A percentile compares a stretch with the other conserved stretches of the same genome.
These are phyloP conservation scores for Sphagnum tenellum DNA, from an alignment of 225 moss, liverwort and hornwort species.

Conservation along the genomic window DNA sequence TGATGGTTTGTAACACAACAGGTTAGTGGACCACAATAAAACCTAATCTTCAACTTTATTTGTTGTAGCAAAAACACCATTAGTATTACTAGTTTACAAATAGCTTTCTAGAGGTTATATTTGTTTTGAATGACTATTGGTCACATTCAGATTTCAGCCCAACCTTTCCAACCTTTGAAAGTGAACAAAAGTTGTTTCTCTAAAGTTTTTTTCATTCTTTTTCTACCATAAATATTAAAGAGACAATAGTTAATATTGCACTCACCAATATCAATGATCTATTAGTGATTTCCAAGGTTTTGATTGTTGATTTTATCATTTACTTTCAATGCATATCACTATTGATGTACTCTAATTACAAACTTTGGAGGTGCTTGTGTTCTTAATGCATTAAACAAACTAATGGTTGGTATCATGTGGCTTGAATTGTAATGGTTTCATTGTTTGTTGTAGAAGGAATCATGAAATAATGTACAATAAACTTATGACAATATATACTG, in stretches of 20 bases:
- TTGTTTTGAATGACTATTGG: slow-evolving; percentile 39
- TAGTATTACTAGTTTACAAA: slow-evolving; percentile 36
- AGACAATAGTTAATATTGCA: too few species aligned
- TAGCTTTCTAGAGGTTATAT: slow-evolving; percentile 53
- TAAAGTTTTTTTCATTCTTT: slow-evolving; percentile 14
- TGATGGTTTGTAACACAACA: background rate
- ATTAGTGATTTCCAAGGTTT: too few species aligned
- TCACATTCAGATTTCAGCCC: slow-evolving; percentile 32
- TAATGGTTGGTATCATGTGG: background rate
- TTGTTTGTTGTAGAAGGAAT: slow-evolving; percentile 26
- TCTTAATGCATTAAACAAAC: too few species aligned
- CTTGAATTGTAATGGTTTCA: background rate
- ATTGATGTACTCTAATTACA: too few species aligned
- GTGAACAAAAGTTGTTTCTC: slow-evolving; percentile 33
- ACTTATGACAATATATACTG: slow-evolving; percentile 32
- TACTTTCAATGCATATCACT: too few species aligned
- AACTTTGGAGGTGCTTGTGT: too few species aligned
- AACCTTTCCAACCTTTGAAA: slow-evolving; percentile 22
- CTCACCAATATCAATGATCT: too few species aligned
- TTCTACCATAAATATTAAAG: too few species aligned
- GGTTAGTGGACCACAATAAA: background rate
- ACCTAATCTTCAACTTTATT: background rate
- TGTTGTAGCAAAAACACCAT: slow-evolving; percentile 38
- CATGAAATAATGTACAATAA: slow-evolving; percentile 18
- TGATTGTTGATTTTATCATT: too few species aligned